A percentile compares a stretch with the other conserved stretches of the same genome.
Conservation (phyloP, 495 filamentous ascomycete species). For the Hypoxylon fuscum region DNA sequence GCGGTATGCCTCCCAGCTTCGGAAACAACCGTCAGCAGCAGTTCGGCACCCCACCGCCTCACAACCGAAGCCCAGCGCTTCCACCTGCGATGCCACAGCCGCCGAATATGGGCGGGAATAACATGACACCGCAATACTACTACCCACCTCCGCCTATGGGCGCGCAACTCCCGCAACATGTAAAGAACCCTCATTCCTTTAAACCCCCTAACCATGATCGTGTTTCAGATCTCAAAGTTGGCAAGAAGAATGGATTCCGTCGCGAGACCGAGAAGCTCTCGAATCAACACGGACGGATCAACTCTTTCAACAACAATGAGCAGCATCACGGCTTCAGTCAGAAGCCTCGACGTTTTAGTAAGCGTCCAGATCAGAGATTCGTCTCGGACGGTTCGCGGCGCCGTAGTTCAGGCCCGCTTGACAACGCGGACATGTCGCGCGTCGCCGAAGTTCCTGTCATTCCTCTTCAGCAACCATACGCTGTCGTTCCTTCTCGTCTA, state of each 20-base stretch:
- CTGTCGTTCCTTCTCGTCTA: slow-evolving; percentile 47
- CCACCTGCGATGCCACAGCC: slow-evolving; percentile 68
- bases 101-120: slow-evolving; percentile 70
- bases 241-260: slow-evolving; percentile 53
- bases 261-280: slow-evolving; percentile 57
- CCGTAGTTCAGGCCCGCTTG: slow-evolving; percentile 15
- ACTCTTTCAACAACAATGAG: slow-evolving; percentile 43
- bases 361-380: slow-evolving; percentile 48
- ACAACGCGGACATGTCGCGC: slow-evolving; percentile 24
- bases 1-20: slow-evolving; percentile 73
- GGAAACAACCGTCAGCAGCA: slow-evolving; percentile 43
- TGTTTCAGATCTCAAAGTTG: slow-evolving; percentile 37
- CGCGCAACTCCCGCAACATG: slow-evolving; percentile 63
- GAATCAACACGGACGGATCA: slow-evolving; percentile 45
- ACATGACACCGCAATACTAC: slow-evolving; percentile 66
- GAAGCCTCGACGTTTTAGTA: slow-evolving; percentile 50
- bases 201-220: slow-evolving; percentile 40
- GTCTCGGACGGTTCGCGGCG: slow-evolving; percentile 29
- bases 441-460: slow-evolving; percentile 39
- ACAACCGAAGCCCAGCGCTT: slow-evolving; percentile 75
- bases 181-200: slow-evolving; percentile 69
- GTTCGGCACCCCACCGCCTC: slow-evolving; percentile 40
- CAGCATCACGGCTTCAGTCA: slow-evolving; percentile 41
- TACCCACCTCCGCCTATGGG: slow-evolving; percentile 63
- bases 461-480: slow-evolving; percentile 41